Conservation (phyloP, 2,329 filamentous ascomycete genomes). For the Raffaelea arxii region DNA sequence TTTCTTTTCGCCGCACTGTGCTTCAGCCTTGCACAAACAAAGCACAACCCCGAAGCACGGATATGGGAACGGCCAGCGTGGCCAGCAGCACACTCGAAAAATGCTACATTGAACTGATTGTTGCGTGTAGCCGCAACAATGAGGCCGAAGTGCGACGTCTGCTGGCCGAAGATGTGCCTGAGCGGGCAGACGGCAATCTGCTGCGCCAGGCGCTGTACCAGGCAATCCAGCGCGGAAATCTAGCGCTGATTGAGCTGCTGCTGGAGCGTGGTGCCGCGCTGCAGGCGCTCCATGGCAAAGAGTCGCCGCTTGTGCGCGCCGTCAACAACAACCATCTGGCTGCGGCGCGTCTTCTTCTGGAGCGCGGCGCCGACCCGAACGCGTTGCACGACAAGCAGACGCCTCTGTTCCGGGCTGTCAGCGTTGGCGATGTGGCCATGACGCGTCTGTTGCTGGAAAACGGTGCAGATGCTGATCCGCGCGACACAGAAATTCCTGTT, state of each 20-base stretch:
- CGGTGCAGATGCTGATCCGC: constrained; percentile 26
- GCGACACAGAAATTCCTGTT: constrained; percentile 24
- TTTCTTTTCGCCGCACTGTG: neutral
- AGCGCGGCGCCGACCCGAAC: constrained; percentile 26
- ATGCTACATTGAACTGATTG: constrained; percentile 26
- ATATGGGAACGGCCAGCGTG: constrained; percentile 17
- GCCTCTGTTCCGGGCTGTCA: too few relatives aligned
- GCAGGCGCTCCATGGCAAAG: constrained; percentile 23
- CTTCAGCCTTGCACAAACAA: neutral
- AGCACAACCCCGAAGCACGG: neutral
- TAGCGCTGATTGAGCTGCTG: constrained; percentile 25
- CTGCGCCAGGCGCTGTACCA: constrained; percentile 28
- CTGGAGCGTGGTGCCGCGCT: constrained; percentile 27
- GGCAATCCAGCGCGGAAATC: constrained; percentile 24
- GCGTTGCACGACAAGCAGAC: constrained; percentile 23
- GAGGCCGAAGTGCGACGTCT: constrained; percentile 26
- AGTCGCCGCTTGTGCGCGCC: too few relatives aligned
- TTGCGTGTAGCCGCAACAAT: constrained; percentile 26
- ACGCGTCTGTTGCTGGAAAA: constrained; percentile 27
- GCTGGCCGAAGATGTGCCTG: constrained; percentile 22
- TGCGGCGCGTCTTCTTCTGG: constrained; percentile 26
- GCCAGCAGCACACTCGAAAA: constrained; percentile 27
- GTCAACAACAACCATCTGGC: too few relatives aligned
- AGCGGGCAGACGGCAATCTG: constrained; percentile 23
- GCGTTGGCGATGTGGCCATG: too few relatives aligned